Evolutionary conservation across 23 red algal species (phyloP).

Genomic region (Cyanidium caldarium): DNA sequence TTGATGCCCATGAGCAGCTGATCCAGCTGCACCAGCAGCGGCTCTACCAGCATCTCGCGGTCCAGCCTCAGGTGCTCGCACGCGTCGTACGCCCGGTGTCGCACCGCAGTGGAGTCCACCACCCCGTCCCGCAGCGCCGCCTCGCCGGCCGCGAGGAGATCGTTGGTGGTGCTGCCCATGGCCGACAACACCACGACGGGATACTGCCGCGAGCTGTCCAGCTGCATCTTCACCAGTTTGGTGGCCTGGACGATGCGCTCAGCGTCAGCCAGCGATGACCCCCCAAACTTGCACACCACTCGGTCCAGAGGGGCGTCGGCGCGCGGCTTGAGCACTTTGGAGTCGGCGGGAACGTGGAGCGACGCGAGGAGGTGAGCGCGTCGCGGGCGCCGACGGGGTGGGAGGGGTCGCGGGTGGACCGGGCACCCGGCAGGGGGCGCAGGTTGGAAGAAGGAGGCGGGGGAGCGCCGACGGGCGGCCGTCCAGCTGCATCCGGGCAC

Average conservation of each 20-base stretch:
- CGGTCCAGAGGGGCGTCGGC: conserved; percentile 42
- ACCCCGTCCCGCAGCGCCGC: conserved; percentile 47
- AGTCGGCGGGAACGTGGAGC: too few species aligned
- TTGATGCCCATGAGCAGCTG: conserved; percentile 91
- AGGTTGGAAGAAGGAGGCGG: too few species aligned
- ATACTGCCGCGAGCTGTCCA: conserved; percentile 23
- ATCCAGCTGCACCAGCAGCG: conserved; percentile 75
- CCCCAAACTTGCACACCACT: conserved; percentile 95
- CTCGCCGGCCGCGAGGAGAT: conserved; percentile 61
- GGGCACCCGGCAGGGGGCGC: too few species aligned
- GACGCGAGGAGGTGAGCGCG: too few species aligned
- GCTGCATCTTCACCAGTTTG: conserved; percentile 51
- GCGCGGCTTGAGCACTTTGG: too few species aligned
- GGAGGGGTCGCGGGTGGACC: too few species aligned
- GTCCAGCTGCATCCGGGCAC: too few species aligned
- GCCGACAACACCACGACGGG: conserved; percentile 90
- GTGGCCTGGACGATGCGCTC: conserved; percentile 60
- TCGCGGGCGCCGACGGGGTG: too few species aligned
- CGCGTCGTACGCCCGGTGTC: conserved; percentile 65
- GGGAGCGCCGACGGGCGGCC: too few species aligned
- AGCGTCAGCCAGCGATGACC: conserved; percentile 73
- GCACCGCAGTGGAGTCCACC: conserved; percentile 66
- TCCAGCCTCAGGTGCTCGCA: conserved; percentile 60
- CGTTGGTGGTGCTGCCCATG: conserved; percentile 86
- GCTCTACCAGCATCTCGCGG: conserved; percentile 72